Conservation (phyloP, 116 monocot genomes). For the Dioscorea cayenensis region DNA sequence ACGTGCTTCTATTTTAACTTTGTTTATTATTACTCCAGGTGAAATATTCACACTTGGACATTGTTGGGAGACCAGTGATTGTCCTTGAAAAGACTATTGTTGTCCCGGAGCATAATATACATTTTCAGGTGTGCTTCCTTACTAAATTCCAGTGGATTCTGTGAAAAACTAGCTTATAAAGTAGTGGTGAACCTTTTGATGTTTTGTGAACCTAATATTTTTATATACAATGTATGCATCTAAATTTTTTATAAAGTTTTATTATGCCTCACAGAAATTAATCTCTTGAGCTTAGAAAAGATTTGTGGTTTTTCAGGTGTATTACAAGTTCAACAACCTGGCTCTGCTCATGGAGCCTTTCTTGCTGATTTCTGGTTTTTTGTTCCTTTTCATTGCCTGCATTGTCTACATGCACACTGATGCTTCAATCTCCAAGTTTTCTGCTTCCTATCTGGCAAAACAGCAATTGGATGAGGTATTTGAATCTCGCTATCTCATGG, state of each 20-base stretch:
- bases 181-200: no score
- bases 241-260: background rate
- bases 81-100: slow-evolving; percentile 78
- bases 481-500: background rate
- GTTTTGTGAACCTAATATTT: no score
- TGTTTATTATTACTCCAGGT: slow-evolving; percentile 36
- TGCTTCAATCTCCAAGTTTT: slow-evolving; percentile 89
- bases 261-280: background rate
- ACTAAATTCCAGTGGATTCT: background rate
- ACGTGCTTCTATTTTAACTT: slow-evolving; percentile 7
- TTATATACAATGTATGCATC: no score
- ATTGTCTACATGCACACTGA: slow-evolving; percentile 75
- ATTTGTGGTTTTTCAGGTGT: slow-evolving; percentile 53
- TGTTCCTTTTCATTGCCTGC: slow-evolving; percentile 71
- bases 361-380: slow-evolving; percentile 80
- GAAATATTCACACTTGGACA: slow-evolving; percentile 83
- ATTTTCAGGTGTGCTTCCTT: slow-evolving; percentile 67
- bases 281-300: background rate
- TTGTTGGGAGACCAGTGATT: slow-evolving; percentile 81
- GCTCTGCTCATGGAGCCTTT: slow-evolving; percentile 74
- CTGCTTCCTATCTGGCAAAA: slow-evolving; percentile 85
- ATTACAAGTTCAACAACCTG: slow-evolving; percentile 80
- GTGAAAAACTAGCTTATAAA: no score
- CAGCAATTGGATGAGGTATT: slow-evolving; percentile 90
- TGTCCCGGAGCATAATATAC: slow-evolving; percentile 80